Conservation (phyloP, 768 basidiomycete species). For the Gloeopeniophorella convolvens region DNA sequence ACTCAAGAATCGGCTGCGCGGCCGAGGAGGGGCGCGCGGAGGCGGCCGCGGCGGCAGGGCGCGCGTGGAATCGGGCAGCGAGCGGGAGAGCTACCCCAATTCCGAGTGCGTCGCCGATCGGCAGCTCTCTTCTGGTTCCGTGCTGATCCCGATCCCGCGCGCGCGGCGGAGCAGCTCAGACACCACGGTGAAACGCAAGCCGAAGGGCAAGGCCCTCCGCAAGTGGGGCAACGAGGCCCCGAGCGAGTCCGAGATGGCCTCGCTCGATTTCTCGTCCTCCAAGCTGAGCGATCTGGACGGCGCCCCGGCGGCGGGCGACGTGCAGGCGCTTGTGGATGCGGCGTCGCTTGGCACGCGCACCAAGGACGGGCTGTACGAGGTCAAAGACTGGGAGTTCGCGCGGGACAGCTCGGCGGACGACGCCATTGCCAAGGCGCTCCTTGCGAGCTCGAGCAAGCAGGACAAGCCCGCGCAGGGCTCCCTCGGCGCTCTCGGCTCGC, state of each 20-base stretch:
- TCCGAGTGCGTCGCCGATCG: constrained; percentile 55
- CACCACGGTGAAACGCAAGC: constrained; percentile 40
- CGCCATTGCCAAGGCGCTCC: constrained; percentile 55
- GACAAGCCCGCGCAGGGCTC: constrained; percentile 35
- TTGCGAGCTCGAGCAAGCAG: constrained; percentile 31
- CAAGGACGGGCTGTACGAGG: constrained; percentile 65
- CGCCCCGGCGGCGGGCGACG: constrained; percentile 34
- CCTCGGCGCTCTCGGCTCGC: constrained; percentile 60
- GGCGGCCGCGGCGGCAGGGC: constrained; percentile 35
- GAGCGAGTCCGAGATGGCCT: constrained; percentile 85
- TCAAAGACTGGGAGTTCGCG: constrained; percentile 80
- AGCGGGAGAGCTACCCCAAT: constrained; percentile 52
- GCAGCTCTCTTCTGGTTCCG: constrained; percentile 2
- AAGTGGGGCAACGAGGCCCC: constrained; percentile 89
- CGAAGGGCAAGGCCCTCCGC: constrained; percentile 63
- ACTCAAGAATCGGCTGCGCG: constrained; percentile 77
- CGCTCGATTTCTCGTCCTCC: constrained; percentile 79
- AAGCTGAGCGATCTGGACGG: constrained; percentile 35
- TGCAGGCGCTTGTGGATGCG: constrained; percentile 59
- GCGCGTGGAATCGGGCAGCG: constrained; percentile 46
- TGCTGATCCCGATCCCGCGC: too few species aligned
- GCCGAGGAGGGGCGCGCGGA: constrained; percentile 57
- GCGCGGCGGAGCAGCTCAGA: constrained; percentile 44
- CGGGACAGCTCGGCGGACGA: constrained; percentile 39
- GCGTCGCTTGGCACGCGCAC: constrained; percentile 72